Conservation (phyloP, 805 yeast genomes). For the Lipomyces yamanashiensis region DNA sequence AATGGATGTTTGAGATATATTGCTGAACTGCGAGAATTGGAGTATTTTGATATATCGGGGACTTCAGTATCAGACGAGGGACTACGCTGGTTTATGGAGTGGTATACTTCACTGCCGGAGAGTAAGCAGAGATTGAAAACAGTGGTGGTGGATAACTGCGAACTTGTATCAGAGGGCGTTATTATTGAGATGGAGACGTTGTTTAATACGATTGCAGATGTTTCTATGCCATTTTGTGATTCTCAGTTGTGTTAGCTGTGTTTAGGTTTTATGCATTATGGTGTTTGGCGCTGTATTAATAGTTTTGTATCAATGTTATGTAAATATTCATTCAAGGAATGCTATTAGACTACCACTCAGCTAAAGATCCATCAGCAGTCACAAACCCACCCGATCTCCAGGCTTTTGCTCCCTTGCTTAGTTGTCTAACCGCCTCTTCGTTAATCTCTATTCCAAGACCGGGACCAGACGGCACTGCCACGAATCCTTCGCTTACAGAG, state of each 20-base stretch:
- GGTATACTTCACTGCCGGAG: background rate
- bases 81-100: background rate
- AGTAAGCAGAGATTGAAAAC: background rate
- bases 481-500: constrained; percentile 39
- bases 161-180: background rate
- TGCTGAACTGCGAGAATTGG: constrained; percentile 2
- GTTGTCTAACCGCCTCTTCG: constrained; percentile 23
- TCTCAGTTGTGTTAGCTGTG: background rate
- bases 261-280: background rate
- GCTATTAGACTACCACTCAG: constrained; percentile 35
- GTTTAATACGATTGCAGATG: background rate
- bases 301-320: too few species aligned
- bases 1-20: constrained; percentile 7
- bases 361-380: constrained; percentile 23
- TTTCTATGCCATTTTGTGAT: background rate
- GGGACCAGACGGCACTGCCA: constrained; percentile 38
- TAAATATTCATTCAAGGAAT: too few species aligned
- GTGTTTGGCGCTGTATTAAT: background rate
- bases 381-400: constrained; percentile 32
- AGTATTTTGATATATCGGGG: constrained; percentile 18
- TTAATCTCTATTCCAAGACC: constrained; percentile 43
- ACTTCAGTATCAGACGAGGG: constrained; percentile 12
- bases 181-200: background rate
- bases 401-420: constrained; percentile 23
- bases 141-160: background rate